Evolutionary conservation across 2,329 filamentous ascomycete genomes (phyloP).

Genomic region (Calonectria leucothoes): DNA sequence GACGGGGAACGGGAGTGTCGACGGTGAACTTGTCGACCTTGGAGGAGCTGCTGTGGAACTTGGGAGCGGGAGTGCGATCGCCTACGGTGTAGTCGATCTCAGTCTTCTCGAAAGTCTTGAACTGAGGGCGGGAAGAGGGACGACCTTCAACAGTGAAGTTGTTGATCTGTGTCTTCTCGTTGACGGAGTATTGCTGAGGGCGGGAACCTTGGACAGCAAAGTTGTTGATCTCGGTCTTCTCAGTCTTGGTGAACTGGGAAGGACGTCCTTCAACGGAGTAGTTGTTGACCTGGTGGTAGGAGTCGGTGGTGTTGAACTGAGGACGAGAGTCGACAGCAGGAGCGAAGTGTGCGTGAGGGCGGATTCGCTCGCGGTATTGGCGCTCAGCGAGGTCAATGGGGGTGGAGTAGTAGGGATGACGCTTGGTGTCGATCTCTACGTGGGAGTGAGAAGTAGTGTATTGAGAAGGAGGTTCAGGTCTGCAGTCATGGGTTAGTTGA

Average conservation of each 20-base stretch:
- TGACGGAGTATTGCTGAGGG: conserved; percentile 29
- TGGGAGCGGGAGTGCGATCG: conserved; percentile 15
- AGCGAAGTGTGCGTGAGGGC: conserved; percentile 58
- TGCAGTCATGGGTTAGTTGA: conserved; percentile 46
- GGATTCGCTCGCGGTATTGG: conserved; percentile 73
- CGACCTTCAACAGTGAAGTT: conserved; percentile 30
- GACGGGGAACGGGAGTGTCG: conserved; percentile 52
- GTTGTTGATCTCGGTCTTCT: conserved; percentile 27
- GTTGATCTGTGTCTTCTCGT: conserved; percentile 38
- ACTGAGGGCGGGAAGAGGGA: conserved; percentile 19
- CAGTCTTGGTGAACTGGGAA: conserved; percentile 31
- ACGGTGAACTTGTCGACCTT: conserved; percentile 42
- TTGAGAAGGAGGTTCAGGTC: conserved; percentile 52
- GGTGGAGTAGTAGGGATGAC: conserved; percentile 59
- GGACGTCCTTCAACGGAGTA: conserved; percentile 44
- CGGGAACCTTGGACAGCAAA: conserved; percentile 20
- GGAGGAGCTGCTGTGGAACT: conserved; percentile 27
- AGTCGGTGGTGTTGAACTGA: conserved; percentile 44
- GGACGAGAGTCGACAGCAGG: conserved; percentile 50
- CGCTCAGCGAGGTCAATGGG: conserved; percentile 74
- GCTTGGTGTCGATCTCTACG: conserved; percentile 71
- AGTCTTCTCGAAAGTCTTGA: conserved; percentile 23
- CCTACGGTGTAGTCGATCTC: conserved; percentile 30
- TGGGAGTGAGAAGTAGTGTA: conserved; percentile 70
- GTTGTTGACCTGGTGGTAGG: conserved; percentile 41